Evolutionary conservation across 441 rosid species (phyloP), one percentile per base, ranked within the genome.

Genomic region (Capsella rubella): DNA sequence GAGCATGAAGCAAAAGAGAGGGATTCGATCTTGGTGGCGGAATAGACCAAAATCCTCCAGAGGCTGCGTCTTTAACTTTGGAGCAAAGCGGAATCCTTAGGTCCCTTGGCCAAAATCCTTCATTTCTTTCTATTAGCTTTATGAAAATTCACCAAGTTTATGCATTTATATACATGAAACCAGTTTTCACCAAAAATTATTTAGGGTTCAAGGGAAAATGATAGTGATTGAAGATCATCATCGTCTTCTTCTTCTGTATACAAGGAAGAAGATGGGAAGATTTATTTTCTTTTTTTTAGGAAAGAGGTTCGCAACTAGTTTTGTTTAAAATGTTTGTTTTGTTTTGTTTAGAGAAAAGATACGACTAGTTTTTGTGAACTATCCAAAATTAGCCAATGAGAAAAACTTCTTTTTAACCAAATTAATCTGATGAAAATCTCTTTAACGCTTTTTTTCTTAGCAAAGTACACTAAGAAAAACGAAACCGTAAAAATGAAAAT

Each of bases 61-160:
- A n/a, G n/a, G n/a, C n/a, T n/a, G n/a, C n/a, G n/a, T n/a, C n/a
- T n/a, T n/a, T n/a, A n/a, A n/a, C n/a, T n/a, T n/a, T n/a, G n/a
- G n/a, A n/a, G n/a, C n/a, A n/a, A n/a, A n/a, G n/a, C n/a, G n/a
- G n/a, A n/a, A n/a, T n/a, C n/a, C n/a, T n/a, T n/a, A n/a, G n/a
- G n/a, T n/a, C n/a, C n/a, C n/a, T n/a, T n/a, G n/a, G n/a, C n/a
- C n/a, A n/a, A 94, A 62, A 75, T 92, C 97, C 72, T 94, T 94
- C 99, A 94, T 92, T 80, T 81, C 77, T 15, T 28, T 37, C 63
- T 47, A 58, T 25, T 39, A 6, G 1, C 6, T 13, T 21, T 4
- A 0, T 0, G 1, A 12, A 39, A 11, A 2, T 2, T 11, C 15
- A 16, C 45, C 9, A 31, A 7, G 39, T 31, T 28, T 43, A 4